Percentiles rank a stretch among this genome's conserved stretches.
These are phyloP conservation scores for Petunia axillaris DNA, from an alignment of 257 asterid genomes.

Conservation along the genomic window DNA sequence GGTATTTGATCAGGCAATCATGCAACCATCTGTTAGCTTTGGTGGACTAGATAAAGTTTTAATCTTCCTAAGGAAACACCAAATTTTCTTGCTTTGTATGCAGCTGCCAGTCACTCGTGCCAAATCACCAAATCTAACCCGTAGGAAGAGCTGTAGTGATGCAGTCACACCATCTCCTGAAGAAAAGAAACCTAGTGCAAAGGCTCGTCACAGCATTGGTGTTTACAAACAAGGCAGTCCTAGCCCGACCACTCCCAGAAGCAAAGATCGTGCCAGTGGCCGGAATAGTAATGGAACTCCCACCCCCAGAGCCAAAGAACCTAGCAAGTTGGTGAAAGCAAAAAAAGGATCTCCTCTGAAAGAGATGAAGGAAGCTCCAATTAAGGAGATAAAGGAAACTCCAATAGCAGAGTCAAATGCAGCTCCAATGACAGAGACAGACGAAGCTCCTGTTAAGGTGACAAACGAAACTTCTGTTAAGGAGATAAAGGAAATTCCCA, in stretches of 20 bases:
- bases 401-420: slow-evolving; percentile 21
- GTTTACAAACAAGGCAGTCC: slow-evolving; percentile 44
- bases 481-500: slow-evolving; percentile 29
- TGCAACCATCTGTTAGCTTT: neutral
- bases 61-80: neutral
- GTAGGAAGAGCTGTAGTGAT: slow-evolving; percentile 91
- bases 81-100: slow-evolving; percentile 31
- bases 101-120: slow-evolving; percentile 97
- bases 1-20: neutral
- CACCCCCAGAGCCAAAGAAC: slow-evolving; percentile 23
- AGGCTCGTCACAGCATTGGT: slow-evolving; percentile 61
- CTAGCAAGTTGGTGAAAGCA: slow-evolving; percentile 41
- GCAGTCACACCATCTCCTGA: slow-evolving; percentile 50
- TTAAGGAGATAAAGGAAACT: slow-evolving; percentile 32
- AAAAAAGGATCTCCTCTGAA: slow-evolving; percentile 26
- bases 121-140: slow-evolving; percentile 78
- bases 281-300: slow-evolving; percentile 38
- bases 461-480: slow-evolving; percentile 26
- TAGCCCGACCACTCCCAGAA: slow-evolving; percentile 52
- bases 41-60: slow-evolving; percentile 1
- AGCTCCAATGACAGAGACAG: slow-evolving; percentile 41
- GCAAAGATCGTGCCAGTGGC: slow-evolving; percentile 44
- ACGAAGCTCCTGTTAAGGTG: slow-evolving; percentile 21
- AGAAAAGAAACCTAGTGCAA: slow-evolving; percentile 41
- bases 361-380: slow-evolving; percentile 30